A percentile compares a stretch with the other conserved stretches of the same genome.
These are phyloP conservation scores for Arthrobotrys megalospora DNA, from an alignment of 2,329 filamentous ascomycete genomes.

Conservation along the genomic window DNA sequence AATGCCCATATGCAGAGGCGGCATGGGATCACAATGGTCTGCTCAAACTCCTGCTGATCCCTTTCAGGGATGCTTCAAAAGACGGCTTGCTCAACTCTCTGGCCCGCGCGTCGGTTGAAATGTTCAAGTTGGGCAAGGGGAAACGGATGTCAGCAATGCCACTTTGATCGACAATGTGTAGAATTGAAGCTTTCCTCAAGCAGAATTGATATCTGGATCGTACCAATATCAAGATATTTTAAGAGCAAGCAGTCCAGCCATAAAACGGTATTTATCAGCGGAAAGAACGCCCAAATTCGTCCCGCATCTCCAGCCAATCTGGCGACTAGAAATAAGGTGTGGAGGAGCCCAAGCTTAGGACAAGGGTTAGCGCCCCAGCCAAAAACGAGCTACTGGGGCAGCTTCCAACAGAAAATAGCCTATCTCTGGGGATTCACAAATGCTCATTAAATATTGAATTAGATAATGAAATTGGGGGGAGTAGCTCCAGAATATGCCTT, in stretches of 20 bases:
- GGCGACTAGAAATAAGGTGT: slow-evolving; percentile 47
- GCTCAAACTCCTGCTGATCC: slow-evolving; percentile 4
- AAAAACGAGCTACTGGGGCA: neutral
- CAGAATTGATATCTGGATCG: neutral
- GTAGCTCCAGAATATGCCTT: too few species aligned
- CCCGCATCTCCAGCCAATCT: slow-evolving; percentile 33
- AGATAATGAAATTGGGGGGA: neutral
- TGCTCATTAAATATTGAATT: neutral
- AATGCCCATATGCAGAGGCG: slow-evolving; percentile 5
- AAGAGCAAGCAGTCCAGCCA: neutral
- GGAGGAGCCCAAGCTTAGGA: slow-evolving; percentile 35
- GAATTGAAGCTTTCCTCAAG: neutral
- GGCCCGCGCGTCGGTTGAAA: neutral
- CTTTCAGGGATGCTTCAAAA: slow-evolving; percentile 2
- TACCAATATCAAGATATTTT: neutral
- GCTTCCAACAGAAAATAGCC: neutral
- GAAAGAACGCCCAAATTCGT: slow-evolving; percentile 24
- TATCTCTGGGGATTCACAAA: too few species aligned
- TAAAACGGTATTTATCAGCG: slow-evolving; percentile 34
- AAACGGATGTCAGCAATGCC: slow-evolving; percentile 20
- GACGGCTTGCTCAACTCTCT: neutral
- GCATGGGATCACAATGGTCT: slow-evolving; percentile 8
- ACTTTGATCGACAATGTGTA: slow-evolving; percentile 18
- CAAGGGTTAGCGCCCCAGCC: slow-evolving; percentile 35
- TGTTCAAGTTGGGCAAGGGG: neutral